Base-by-base conservation (phyloP, 495 filamentous ascomycete species). In the Hypoxylon perforatum region DNA sequence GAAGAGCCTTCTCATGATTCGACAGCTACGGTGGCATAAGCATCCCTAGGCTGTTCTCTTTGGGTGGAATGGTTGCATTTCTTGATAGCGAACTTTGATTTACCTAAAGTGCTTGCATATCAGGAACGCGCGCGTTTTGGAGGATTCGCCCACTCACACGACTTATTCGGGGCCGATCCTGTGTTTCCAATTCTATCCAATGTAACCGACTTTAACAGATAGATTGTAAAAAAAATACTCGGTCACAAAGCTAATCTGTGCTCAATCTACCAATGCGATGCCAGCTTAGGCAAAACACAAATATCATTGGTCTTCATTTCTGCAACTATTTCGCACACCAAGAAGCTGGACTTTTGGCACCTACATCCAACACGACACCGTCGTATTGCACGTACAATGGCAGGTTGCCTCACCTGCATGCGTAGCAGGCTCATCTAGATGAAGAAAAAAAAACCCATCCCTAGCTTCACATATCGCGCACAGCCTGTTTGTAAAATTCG, bases 101-200 rank as follows among this genome's bases (percentile, higher is more conserved):
- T 17, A 44, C n/a, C 4, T 65, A 67, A 19, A 66, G 67, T 70
- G 67, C 57, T 62, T 70, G 63, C 62, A 70, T 66, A 57, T 59
- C 58, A 66, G 62, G 67, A 70, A 66, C 67, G 62, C 67, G 67
- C 67, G 66, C 66, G 61, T 70, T 38, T 70, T 63, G 54, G 48
- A 66, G 52, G 66, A 61, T 57, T 49, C 46, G 53, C 57, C 57
- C 61, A 69, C 61, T 60, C 65, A 65, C 50, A 58, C 53, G 22
- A 47, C 25, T n/a, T n/a, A 39, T 19, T 44, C 42, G 46, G 46
- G 30, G 66, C 51, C 28, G 57, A 69, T 69, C 66, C 66, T 65
- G 41, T 65, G 66, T 69, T 69, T 69, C 66, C 61, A 65, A 69
- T 69, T 21, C 61, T 25, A 69, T 57, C 61, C 47, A 49, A 69